Percentiles rank a stretch among this genome's conserved stretches.
phyloP scores from a whole-genome alignment of 495 filamentous ascomycete species.

The Emericellopsis terricola region DNA sequence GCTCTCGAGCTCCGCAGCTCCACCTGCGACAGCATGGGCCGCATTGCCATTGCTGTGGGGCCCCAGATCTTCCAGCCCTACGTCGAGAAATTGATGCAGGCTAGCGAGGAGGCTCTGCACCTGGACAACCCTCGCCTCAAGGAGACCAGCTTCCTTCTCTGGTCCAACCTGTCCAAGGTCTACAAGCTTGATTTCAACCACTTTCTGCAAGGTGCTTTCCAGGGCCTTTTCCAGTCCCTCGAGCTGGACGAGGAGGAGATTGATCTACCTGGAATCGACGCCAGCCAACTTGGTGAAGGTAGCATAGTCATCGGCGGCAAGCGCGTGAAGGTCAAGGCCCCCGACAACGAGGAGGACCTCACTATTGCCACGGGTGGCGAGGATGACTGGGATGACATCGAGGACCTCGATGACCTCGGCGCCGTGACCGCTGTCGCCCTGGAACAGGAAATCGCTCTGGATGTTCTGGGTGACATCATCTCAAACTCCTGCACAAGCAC shows the following conservation, averaged over 20 bases:
- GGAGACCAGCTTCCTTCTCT: constrained; percentile 93
- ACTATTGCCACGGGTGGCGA: constrained; percentile 40
- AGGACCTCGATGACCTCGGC: constrained; percentile 13
- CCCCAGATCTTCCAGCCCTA: constrained; percentile 74
- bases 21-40: constrained; percentile 80
- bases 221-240: constrained; percentile 67
- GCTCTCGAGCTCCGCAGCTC: constrained; percentile 79
- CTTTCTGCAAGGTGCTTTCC: constrained; percentile 72
- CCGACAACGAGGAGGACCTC: constrained; percentile 38
- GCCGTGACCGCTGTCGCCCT: constrained; percentile 73
- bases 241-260: constrained; percentile 80
- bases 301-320: constrained; percentile 60
- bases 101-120: constrained; percentile 80
- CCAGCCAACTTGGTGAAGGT: constrained; percentile 42
- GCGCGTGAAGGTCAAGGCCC: constrained; percentile 60
- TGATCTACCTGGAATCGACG: constrained; percentile 60
- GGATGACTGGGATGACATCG: constrained; percentile 65
- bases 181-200: constrained; percentile 80
- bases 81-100: constrained; percentile 71
- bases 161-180: constrained; percentile 85
- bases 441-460: constrained; percentile 94
- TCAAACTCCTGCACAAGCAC: constrained; percentile 60
- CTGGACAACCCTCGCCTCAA: constrained; percentile 77
- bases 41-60: constrained; percentile 79
- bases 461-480: constrained; percentile 85